Evolutionary conservation across 106 monocot species (phyloP).

Genomic region (Apostasia shenzhenica): DNA sequence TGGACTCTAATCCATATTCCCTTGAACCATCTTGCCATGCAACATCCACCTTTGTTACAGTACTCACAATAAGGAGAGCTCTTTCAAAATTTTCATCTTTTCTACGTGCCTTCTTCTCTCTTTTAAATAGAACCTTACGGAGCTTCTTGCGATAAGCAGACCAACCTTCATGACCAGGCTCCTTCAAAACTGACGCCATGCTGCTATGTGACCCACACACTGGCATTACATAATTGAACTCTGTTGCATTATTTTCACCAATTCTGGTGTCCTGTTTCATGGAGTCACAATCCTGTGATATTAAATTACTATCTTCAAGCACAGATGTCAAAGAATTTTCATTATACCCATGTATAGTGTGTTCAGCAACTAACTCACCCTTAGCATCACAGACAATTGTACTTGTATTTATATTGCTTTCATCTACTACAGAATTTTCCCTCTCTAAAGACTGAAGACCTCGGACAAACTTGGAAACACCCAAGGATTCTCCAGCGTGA

Average conservation of each 20-base stretch:
- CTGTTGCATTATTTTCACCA: constrained; percentile 13
- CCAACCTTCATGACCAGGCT: constrained; percentile 41
- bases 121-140: constrained; percentile 55
- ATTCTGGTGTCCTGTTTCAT: constrained; percentile 1
- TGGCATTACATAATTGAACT: constrained; percentile 6
- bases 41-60: constrained; percentile 71
- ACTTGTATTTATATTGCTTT: not conserved
- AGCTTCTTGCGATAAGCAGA: constrained; percentile 55
- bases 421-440: not conserved
- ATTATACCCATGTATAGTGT: not conserved
- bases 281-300: constrained; percentile 7
- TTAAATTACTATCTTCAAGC: not conserved
- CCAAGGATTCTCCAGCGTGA: constrained; percentile 5
- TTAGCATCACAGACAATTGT: not conserved
- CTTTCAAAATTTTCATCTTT: constrained; percentile 64
- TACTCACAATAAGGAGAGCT: constrained; percentile 75
- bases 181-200: constrained; percentile 34
- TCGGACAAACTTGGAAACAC: constrained; percentile 10
- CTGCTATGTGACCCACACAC: constrained; percentile 19
- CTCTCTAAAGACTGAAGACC: constrained; percentile 3
- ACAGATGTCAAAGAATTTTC: not conserved
- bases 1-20: constrained; percentile 56
- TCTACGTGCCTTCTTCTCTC: constrained; percentile 46
- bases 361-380: constrained; percentile 11
- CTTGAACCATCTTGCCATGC: constrained; percentile 90